Evolutionary conservation across 192 early-diverging fungal genomes (phyloP).

Genomic region (Chytriomyces sp.): DNA sequence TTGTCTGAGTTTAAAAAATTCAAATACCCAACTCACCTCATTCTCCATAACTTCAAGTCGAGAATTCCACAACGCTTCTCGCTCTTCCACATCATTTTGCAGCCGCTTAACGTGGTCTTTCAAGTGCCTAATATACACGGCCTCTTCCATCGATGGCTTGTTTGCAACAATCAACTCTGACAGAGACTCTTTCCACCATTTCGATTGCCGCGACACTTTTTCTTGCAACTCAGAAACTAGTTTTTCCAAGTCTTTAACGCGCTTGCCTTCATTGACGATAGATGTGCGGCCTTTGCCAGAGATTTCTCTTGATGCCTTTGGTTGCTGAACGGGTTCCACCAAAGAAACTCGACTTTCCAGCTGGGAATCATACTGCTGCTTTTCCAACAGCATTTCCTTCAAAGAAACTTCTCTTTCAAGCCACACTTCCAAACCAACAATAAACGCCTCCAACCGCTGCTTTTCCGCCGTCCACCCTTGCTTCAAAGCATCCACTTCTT

Average conservation of each 20-base stretch:
- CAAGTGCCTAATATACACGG: conserved; percentile 34
- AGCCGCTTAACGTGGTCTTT: conserved; percentile 33
- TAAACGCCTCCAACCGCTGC: conserved; percentile 26
- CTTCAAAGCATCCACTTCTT: conserved; percentile 28
- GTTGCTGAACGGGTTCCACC: background rate
- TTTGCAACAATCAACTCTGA: conserved; percentile 3
- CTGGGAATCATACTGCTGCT: background rate
- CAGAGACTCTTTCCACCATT: background rate
- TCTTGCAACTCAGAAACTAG: conserved; percentile 31
- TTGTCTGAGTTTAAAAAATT: background rate
- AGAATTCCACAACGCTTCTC: conserved; percentile 20
- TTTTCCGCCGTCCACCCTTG: conserved; percentile 5
- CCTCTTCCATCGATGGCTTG: conserved; percentile 30
- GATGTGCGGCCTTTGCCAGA: background rate
- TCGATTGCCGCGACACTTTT: background rate
- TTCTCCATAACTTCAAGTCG: conserved; percentile 31
- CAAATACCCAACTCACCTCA: conserved; percentile 23
- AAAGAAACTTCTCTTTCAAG: conserved; percentile 23
- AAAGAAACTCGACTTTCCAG: background rate
- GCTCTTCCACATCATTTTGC: conserved; percentile 29
- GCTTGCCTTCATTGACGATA: background rate
- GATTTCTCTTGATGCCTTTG: background rate
- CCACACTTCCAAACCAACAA: conserved; percentile 33
- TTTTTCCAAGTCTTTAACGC: conserved; percentile 33
- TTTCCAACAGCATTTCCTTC: conserved; percentile 31